These are phyloP conservation scores for Auricularia sp. DNA, from an alignment of 768 basidiomycete species.

Conservation along the genomic window DNA sequence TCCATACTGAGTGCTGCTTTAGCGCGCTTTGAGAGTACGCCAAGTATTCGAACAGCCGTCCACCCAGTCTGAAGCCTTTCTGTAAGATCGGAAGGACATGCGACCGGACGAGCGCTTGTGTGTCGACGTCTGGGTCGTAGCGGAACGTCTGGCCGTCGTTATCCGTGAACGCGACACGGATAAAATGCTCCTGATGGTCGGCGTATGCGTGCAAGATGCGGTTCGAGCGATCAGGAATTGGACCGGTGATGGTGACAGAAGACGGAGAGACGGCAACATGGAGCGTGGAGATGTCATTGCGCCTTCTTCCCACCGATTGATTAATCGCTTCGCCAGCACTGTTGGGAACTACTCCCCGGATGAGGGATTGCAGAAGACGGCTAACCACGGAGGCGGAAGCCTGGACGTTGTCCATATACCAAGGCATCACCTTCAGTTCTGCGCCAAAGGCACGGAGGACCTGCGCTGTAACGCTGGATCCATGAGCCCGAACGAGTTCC, in stretches of 20 bases:
- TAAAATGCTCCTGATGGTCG: slow-evolving; percentile 37
- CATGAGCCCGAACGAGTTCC: slow-evolving; percentile 21
- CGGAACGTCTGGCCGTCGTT: slow-evolving; percentile 40
- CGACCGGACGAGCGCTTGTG: slow-evolving; percentile 34
- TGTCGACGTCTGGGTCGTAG: slow-evolving; percentile 48
- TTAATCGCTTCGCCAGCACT: too few relatives aligned
- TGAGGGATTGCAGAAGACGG: not conserved
- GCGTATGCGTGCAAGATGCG: slow-evolving; percentile 41
- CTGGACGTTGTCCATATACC: not conserved
- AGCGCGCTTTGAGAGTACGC: slow-evolving; percentile 69
- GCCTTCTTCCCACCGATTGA: not conserved
- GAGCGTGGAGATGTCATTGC: not conserved
- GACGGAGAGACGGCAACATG: slow-evolving; percentile 45
- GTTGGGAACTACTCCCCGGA: too few relatives aligned
- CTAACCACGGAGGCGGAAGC: not conserved
- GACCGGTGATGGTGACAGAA: slow-evolving; percentile 41
- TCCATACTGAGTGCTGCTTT: slow-evolving; percentile 58
- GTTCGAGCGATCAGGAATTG: slow-evolving; percentile 51
- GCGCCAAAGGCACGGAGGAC: slow-evolving; percentile 34
- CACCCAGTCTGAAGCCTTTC: slow-evolving; percentile 42
- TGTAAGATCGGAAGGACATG: slow-evolving; percentile 39
- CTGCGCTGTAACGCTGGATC: slow-evolving; percentile 26
- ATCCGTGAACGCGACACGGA: slow-evolving; percentile 57
- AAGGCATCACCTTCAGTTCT: not conserved
- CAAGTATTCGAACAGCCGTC: slow-evolving; percentile 48